Evolutionary conservation across 2,329 filamentous ascomycete species (phyloP), one percentile per base, ranked within the genome.

Genomic region (Acephala macrosclerotiorum): DNA sequence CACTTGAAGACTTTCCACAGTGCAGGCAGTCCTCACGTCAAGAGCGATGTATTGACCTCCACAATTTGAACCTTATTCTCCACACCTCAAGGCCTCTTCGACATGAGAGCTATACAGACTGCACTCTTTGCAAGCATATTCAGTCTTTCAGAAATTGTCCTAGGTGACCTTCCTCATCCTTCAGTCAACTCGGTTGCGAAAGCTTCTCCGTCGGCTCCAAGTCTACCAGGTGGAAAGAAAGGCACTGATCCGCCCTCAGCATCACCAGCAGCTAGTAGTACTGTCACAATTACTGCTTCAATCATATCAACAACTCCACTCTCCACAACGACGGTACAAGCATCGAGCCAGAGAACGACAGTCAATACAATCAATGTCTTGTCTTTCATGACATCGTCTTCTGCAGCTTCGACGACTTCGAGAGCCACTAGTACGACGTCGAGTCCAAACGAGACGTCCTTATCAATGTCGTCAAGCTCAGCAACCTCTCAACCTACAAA

Each of bases 11-110:
- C 66, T 51, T 66, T 53, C 49, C 38, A 61, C n/a, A 67, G 65
- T 67, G 63, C 66, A 47, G 64, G 60, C 65, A 53, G 70, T 51
- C 18, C 22, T 61, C 62, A 47, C 53, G 63, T 40, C 33, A 36
- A 62, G 60, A 73, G 67, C 60, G 53, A 74, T 74, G 71, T 68
- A 58, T 70, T 74, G 70, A 72, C 65, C 64, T 67, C 63, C 68
- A 69, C 20, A 45, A 64, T 58, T 66, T n/a, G 64, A 14, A 25
- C 47, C 49, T 25, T 33, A 18, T 58, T 58, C 53, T 63, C 26
- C 61, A 36, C 42, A 38, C 66, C 49, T 45, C 57, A 49, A 33
- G n/a, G 60, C 42, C 55, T 61, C 61, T 60, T 66, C 62, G 66
- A 70, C 42, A 73, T 71, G 70, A 70, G 63, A 67, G 47, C 38